A percentile compares a stretch with the other conserved stretches of the same genome.
Evolutionary conservation across 495 filamentous ascomycete species (phyloP).

Genomic region (Aspergillus sclerotiicarbonarius): DNA sequence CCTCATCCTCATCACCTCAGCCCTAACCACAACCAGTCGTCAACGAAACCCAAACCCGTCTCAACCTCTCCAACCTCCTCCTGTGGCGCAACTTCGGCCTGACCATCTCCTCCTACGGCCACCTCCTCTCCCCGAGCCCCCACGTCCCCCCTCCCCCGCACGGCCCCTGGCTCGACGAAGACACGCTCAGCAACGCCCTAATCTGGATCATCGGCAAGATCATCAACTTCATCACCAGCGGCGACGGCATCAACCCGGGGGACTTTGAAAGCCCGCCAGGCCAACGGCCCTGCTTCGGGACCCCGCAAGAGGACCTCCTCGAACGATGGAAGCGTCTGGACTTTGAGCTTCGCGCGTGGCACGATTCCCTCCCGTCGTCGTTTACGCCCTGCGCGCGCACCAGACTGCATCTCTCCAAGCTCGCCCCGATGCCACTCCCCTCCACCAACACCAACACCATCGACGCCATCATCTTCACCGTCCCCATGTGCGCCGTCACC

Average conservation of each 20-base stretch:
- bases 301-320: conserved; percentile 18
- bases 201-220: conserved; percentile 25
- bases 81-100: conserved; percentile 25
- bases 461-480: conserved; percentile 22
- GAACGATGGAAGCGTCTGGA: conserved; percentile 20
- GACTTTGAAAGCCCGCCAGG: conserved; percentile 14
- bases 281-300: conserved; percentile 14
- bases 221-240: conserved; percentile 19
- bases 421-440: too few species aligned
- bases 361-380: conserved; percentile 15
- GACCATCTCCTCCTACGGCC: conserved; percentile 1
- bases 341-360: conserved; percentile 18
- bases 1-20: neutral
- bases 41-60: conserved; percentile 21
- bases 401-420: neutral
- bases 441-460: conserved; percentile 8
- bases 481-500: conserved; percentile 25
- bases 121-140: neutral
- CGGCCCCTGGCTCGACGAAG: conserved; percentile 10
- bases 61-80: conserved; percentile 21
- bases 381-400: conserved; percentile 15
- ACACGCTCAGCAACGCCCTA: conserved; percentile 20
- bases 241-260: conserved; percentile 13
- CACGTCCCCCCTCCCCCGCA: neutral
- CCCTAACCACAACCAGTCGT: conserved; percentile 10